phyloP scores from a whole-genome alignment of 1,284 basidiomycete species.

The Acaromyces ingoldii region DNA sequence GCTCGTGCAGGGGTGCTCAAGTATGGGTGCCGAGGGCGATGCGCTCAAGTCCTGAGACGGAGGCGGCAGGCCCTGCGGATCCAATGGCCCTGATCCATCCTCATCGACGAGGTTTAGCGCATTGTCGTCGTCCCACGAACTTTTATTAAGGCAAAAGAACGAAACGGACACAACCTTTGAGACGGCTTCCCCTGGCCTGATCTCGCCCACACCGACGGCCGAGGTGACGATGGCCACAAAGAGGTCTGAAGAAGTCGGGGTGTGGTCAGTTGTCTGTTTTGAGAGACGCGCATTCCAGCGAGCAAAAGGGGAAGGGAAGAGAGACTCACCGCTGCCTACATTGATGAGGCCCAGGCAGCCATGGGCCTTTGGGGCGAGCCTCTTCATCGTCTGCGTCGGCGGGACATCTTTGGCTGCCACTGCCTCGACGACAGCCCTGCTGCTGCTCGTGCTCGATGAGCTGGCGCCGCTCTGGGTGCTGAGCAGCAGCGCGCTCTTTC shows the following conservation, averaged over 20 bases:
- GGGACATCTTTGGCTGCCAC: conserved; percentile 8
- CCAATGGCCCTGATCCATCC: conserved; percentile 13
- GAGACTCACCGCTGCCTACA: conserved; percentile 23
- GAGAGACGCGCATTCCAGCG: background rate
- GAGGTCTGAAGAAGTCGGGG: conserved; percentile 17
- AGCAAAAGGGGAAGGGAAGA: background rate
- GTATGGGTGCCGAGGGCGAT: background rate
- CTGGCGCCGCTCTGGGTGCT: background rate
- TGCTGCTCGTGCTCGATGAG: conserved; percentile 4
- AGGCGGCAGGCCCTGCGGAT: conserved; percentile 19
- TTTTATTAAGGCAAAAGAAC: conserved; percentile 43
- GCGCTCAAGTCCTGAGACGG: background rate
- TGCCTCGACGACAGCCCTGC: conserved; percentile 29
- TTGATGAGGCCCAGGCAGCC: conserved; percentile 44
- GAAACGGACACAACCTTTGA: conserved; percentile 33
- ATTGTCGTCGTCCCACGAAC: conserved; percentile 38
- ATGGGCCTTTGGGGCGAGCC: background rate
- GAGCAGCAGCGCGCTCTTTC: background rate
- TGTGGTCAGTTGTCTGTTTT: background rate
- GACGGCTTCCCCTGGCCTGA: conserved; percentile 28
- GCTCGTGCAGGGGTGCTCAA: conserved; percentile 81
- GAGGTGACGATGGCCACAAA: conserved; percentile 39
- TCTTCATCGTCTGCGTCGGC: background rate
- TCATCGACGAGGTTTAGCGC: conserved; percentile 15
- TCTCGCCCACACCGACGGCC: conserved; percentile 26